Evolutionary conservation across 192 early-diverging fungal genomes (phyloP).

Genomic region (Phycomyces blakesleeanus): DNA sequence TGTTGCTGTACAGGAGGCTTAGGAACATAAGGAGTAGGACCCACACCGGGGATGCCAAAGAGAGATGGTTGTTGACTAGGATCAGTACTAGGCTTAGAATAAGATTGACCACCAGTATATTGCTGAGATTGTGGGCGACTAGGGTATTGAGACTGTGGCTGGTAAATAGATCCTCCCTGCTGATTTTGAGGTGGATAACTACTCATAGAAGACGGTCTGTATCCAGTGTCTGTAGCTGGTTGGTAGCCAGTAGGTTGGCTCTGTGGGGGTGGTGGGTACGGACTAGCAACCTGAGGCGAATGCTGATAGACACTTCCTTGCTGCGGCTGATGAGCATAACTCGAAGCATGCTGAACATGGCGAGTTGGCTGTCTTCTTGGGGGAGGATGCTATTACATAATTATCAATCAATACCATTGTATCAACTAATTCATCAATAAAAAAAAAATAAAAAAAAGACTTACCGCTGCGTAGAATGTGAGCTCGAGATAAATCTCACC

Average conservation of each 20-base stretch:
- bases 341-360: constrained; percentile 10
- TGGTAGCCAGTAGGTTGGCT: constrained; percentile 6
- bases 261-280: too few relatives aligned
- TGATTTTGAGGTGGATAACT: constrained; percentile 4
- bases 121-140: too few relatives aligned
- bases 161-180: not conserved
- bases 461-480: constrained; percentile 52
- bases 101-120: too few relatives aligned
- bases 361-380: constrained; percentile 27
- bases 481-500: constrained; percentile 54
- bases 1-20: constrained; percentile 13
- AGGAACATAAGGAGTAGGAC: constrained; percentile 18
- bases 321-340: not conserved
- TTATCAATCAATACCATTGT: not conserved
- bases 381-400: constrained; percentile 19
- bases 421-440: not conserved
- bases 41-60: constrained; percentile 22
- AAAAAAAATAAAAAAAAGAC: constrained; percentile 3
- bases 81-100: constrained; percentile 13
- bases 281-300: not conserved
- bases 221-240: constrained; percentile 20
- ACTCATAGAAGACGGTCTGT: not conserved
- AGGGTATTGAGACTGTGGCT: not conserved
- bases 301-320: not conserved
- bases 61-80: constrained; percentile 25